These are phyloP conservation scores for Cupressus sempervirens DNA, from an alignment of 75 land plant species.

Conservation along the genomic window DNA sequence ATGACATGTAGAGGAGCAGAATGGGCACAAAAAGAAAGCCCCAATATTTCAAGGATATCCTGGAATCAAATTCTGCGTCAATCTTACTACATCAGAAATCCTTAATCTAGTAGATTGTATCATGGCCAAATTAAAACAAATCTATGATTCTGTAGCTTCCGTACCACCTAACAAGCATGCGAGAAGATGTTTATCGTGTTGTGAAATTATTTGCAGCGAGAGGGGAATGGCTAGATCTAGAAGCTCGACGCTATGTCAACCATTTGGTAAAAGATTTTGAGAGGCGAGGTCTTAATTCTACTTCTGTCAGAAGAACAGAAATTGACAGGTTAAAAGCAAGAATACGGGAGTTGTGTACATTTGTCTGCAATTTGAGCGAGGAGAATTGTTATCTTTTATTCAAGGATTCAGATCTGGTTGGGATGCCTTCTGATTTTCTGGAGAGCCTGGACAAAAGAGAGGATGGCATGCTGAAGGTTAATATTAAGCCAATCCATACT, in stretches of 20 bases:
- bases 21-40: no score
- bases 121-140: conserved; percentile 61
- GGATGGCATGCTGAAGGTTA: conserved; percentile 66
- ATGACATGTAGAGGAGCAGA: no score
- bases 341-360: conserved; percentile 73
- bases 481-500: conserved; percentile 52
- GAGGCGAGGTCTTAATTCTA: conserved; percentile 71
- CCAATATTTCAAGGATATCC: no score
- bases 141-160: conserved; percentile 76
- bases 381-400: conserved; percentile 55
- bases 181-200: conserved; percentile 88
- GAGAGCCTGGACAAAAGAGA: conserved; percentile 67
- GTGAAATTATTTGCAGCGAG: conserved; percentile 69
- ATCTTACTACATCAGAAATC: conserved; percentile 64
- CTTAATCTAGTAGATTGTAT: conserved; percentile 51
- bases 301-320: conserved; percentile 57
- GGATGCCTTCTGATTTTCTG: conserved; percentile 74
- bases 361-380: conserved; percentile 66
- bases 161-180: conserved; percentile 80
- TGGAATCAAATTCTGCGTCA: conserved; percentile 37
- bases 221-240: conserved; percentile 53
- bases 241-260: conserved; percentile 65
- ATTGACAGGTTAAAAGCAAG: conserved; percentile 56
- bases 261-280: conserved; percentile 91
- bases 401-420: conserved; percentile 66